phyloP scores from a whole-genome alignment of 768 basidiomycete genomes.

The Scleroderma bovista region DNA sequence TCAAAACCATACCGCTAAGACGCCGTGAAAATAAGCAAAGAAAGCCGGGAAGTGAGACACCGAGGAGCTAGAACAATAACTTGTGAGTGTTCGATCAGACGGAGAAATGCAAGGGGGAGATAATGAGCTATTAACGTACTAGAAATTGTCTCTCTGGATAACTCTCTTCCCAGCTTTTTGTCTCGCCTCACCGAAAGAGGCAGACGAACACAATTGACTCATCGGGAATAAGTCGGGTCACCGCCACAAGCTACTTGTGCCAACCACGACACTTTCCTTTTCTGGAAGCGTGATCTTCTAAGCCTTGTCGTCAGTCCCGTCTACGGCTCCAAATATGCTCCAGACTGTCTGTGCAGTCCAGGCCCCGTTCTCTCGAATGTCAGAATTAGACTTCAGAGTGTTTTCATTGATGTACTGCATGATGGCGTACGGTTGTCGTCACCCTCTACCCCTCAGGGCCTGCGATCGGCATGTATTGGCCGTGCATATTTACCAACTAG shows the following conservation, averaged over 20 bases:
- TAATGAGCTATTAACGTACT: neutral
- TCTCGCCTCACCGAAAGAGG: conserved; percentile 1
- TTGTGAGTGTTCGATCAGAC: neutral
- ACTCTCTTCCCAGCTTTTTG: conserved; percentile 12
- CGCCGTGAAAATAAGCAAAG: neutral
- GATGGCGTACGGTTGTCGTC: too few species aligned
- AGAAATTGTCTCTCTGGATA: neutral
- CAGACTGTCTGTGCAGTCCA: neutral
- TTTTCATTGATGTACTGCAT: too few species aligned
- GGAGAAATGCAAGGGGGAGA: neutral
- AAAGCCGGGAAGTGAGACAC: neutral
- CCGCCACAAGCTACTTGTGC: conserved; percentile 10
- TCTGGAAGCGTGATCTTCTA: neutral
- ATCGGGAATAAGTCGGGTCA: conserved; percentile 11
- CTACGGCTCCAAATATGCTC: neutral
- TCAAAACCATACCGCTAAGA: neutral
- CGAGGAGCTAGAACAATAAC: conserved; percentile 1
- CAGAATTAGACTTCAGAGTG: too few species aligned
- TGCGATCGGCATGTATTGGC: too few species aligned
- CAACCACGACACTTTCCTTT: conserved; percentile 21
- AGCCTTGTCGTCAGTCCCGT: neutral
- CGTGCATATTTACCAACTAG: too few species aligned
- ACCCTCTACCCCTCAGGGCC: too few species aligned
- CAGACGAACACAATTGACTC: conserved; percentile 18
- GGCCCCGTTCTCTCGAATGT: too few species aligned